Conservation (phyloP, 768 basidiomycete genomes). For the Macrolepiota dolichaula region DNA sequence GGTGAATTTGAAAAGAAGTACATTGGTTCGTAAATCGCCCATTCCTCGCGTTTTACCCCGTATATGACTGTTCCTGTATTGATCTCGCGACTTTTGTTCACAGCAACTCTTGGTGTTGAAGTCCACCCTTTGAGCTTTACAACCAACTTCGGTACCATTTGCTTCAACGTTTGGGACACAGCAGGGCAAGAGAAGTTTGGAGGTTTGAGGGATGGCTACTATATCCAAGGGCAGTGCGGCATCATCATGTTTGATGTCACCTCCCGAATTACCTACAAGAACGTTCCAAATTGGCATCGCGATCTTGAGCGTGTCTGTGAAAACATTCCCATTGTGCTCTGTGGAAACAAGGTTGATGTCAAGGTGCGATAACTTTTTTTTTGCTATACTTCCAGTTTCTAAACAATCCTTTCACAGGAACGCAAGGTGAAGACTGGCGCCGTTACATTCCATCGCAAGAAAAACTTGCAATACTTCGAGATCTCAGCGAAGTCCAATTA, state of each 20-base stretch:
- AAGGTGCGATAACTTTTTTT: slow-evolving; percentile 59
- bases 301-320: slow-evolving; percentile 99
- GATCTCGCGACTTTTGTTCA: slow-evolving; percentile 15
- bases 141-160: slow-evolving; percentile 98
- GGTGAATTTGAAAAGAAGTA: slow-evolving; percentile 99
- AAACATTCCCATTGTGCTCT: slow-evolving; percentile 98
- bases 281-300: slow-evolving; percentile 99
- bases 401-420: slow-evolving; percentile 53
- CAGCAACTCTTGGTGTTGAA: slow-evolving; percentile 99
- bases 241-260: slow-evolving; percentile 99
- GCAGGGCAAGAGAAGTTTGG: slow-evolving; percentile 99
- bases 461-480: slow-evolving; percentile 99
- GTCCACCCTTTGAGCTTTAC: slow-evolving; percentile 95
- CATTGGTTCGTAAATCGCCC: slow-evolving; percentile 63
- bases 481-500: slow-evolving; percentile 99
- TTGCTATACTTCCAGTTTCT: background rate
- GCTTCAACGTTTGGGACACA: slow-evolving; percentile 99
- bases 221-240: slow-evolving; percentile 97
- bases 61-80: slow-evolving; percentile 6
- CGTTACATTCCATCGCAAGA: slow-evolving; percentile 99
- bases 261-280: slow-evolving; percentile 99
- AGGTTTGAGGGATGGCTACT: slow-evolving; percentile 95
- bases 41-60: slow-evolving; percentile 15
- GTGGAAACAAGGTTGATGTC: slow-evolving; percentile 99
- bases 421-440: slow-evolving; percentile 99